These are phyloP conservation scores for Epichloe sp. DNA, from an alignment of 2,329 filamentous ascomycete genomes.

Conservation along the genomic window DNA sequence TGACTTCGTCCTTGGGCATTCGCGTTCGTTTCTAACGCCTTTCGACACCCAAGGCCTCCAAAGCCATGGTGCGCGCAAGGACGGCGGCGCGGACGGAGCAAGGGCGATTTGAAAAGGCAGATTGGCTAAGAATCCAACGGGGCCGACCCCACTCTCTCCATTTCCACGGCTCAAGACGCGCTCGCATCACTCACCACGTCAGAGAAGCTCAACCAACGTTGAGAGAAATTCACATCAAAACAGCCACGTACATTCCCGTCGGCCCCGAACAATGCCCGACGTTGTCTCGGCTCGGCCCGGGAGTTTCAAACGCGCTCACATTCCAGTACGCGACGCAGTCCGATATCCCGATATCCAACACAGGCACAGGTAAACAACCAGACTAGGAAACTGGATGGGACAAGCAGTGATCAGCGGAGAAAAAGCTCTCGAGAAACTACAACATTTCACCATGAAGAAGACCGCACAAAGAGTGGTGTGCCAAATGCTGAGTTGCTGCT, in stretches of 20 bases:
- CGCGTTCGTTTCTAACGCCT: too few relatives aligned
- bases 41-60: too few relatives aligned
- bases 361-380: neutral
- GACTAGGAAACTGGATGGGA: neutral
- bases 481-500: constrained; percentile 18
- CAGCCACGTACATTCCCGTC: neutral
- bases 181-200: too few relatives aligned
- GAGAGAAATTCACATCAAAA: neutral
- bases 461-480: neutral
- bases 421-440: neutral
- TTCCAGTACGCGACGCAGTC: neutral
- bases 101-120: too few relatives aligned
- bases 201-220: neutral
- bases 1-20: too few relatives aligned
- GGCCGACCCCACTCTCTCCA: too few relatives aligned
- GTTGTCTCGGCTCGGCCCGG: neutral
- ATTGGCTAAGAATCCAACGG: too few relatives aligned
- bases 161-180: too few relatives aligned
- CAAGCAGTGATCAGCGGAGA: neutral
- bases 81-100: too few relatives aligned
- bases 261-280: neutral
- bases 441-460: too few relatives aligned
- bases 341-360: neutral
- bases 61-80: too few relatives aligned
- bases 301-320: neutral